Base-by-base conservation (phyloP, 129 eudicot genomes). In the Chrysanthemum seticuspe region DNA sequence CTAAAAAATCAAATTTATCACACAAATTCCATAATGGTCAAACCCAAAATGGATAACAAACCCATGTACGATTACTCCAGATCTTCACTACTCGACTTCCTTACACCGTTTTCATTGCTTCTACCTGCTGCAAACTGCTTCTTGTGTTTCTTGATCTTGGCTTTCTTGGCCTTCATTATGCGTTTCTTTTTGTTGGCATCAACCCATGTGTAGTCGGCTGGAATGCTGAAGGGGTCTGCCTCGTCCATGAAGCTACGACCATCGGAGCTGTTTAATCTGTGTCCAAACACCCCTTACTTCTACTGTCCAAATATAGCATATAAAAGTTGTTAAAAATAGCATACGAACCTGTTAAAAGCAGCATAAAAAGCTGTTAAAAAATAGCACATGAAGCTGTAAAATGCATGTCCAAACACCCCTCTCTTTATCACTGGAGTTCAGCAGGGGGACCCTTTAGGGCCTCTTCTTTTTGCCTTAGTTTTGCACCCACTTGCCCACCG, bases 151-250 rank as follows among this genome's bases (percentile, higher is more conserved):
- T 75, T 85, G 80, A 34, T 90, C 81, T 82, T 90, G 40, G 95
- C 91, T 71, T 87, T 92, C 86, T 86, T 89, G 64, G 98, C 96
- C 74, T 92, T 92, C 88, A 87, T 74, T 27, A 96, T 74, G 13
- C 96, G 92, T 72, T 92, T 92, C 85, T 92, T 92, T 86, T 92
- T 95, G 25, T 84, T 87, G 68, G 92, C 98, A 75, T 92, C 98
- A 15, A 92, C 90, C 98, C 98, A 92, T 0, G 87, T 77, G 71
- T 92, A 92, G 76, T 92, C 96, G 0, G 87, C 62, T 25, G 98
- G 98, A 78, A 92, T 89, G 79, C 72, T 80, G 77, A 90, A 90
- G 10, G 97, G 97, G 72, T 90, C 91, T 1, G 68, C 53, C 49
- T 92, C 96, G 16, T 89, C 93, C 75, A 80, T 81, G 73, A 81